Conservation (phyloP, 805 yeast genomes). For the Saccharomycopsis schoenii region DNA sequence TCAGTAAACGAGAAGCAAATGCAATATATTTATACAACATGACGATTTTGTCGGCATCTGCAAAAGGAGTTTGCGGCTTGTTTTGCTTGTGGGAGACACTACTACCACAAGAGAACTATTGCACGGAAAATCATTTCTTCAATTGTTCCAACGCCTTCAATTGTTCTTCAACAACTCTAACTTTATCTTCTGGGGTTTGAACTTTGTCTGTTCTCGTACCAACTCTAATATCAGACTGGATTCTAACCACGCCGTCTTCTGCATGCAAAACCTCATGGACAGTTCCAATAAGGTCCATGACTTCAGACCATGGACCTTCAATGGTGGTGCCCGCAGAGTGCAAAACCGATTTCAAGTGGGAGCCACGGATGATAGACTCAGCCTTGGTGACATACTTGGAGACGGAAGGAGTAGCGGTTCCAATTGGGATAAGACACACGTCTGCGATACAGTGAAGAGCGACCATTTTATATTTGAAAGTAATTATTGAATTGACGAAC, state of each 20-base stretch:
- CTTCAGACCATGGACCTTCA: slow-evolving; percentile 87
- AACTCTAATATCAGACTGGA: slow-evolving; percentile 78
- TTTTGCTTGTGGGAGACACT: too few species aligned
- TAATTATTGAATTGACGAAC: too few species aligned
- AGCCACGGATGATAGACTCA: slow-evolving; percentile 51
- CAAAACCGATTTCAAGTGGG: slow-evolving; percentile 55
- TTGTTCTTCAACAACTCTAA: slow-evolving; percentile 32
- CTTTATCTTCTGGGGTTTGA: slow-evolving; percentile 34
- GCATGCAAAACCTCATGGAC: slow-evolving; percentile 65
- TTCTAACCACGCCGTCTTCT: slow-evolving; percentile 55
- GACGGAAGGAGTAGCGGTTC: slow-evolving; percentile 69
- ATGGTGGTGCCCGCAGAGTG: slow-evolving; percentile 92
- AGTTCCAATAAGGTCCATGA: slow-evolving; percentile 67
- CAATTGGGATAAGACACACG: slow-evolving; percentile 82
- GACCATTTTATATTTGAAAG: slow-evolving; percentile 22
- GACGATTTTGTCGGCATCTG: too few species aligned
- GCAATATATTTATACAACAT: too few species aligned
- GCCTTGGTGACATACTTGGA: slow-evolving; percentile 70
- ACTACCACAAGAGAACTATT: too few species aligned
- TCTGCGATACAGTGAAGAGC: slow-evolving; percentile 69
- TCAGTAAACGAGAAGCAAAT: too few species aligned
- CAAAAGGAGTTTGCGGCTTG: too few species aligned
- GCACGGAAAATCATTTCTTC: too few species aligned
- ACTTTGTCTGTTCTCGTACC: slow-evolving; percentile 45
- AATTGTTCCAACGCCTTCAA: slow-evolving; percentile 6